Percentiles rank a stretch among this genome's conserved stretches.
Evolutionary conservation across 1,284 basidiomycete species (phyloP).

Genomic region (Sparassis latifolia): DNA sequence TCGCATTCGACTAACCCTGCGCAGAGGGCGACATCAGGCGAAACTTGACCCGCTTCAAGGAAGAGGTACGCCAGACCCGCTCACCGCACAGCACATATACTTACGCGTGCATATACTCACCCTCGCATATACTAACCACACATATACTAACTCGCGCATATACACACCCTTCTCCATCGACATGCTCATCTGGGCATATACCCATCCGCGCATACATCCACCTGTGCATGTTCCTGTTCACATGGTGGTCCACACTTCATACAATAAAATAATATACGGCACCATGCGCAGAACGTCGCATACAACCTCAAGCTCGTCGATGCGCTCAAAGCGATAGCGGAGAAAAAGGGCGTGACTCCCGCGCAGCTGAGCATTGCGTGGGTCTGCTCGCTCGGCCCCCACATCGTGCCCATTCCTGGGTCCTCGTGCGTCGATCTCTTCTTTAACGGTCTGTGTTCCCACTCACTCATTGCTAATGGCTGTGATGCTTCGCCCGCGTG

Average conservation of each 20-base stretch:
- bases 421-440: conserved; percentile 34
- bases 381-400: conserved; percentile 40
- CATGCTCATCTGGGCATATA: too few relatives aligned
- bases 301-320: conserved; percentile 54
- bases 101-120: background rate
- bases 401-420: conserved; percentile 50
- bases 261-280: too few relatives aligned
- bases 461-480: background rate
- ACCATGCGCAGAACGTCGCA: conserved; percentile 33
- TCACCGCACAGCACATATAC: too few relatives aligned
- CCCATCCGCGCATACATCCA: too few relatives aligned
- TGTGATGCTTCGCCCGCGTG: background rate
- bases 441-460: background rate
- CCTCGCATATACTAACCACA: background rate
- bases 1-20: background rate
- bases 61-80: conserved; percentile 17
- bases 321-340: conserved; percentile 36
- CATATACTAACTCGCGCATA: too few relatives aligned
- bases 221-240: too few relatives aligned
- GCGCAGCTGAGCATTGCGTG: conserved; percentile 61
- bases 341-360: conserved; percentile 42
- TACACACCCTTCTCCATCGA: too few relatives aligned
- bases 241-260: too few relatives aligned
- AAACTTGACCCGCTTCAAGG: conserved; percentile 28
- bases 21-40: conserved; percentile 30